Evolutionary conservation across 768 basidiomycete species (phyloP).

Genomic region (Favolaschia claudopus): DNA sequence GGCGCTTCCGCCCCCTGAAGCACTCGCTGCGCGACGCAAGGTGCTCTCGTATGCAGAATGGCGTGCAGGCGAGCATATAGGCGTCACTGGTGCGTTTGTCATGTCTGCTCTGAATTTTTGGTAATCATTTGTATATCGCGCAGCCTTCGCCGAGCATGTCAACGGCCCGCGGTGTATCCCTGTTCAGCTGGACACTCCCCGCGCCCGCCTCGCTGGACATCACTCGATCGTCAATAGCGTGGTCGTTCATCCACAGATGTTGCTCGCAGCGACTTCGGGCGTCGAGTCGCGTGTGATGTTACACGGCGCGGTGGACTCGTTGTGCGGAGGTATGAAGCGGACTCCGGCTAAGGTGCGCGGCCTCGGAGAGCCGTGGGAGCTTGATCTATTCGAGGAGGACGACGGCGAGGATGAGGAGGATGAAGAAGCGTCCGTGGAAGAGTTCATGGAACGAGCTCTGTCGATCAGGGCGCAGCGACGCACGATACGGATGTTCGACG

Average conservation of each 20-base stretch:
- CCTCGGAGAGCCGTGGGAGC: conserved; percentile 10
- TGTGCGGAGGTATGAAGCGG: conserved; percentile 9
- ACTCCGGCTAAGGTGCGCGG: conserved; percentile 4
- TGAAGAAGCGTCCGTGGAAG: background rate
- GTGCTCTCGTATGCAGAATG: conserved; percentile 57
- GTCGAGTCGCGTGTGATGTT: conserved; percentile 75
- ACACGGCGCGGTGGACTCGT: conserved; percentile 58
- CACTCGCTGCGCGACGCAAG: conserved; percentile 53
- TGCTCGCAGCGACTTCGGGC: conserved; percentile 73
- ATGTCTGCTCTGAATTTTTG: conserved; percentile 20
- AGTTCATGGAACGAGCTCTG: too few species aligned
- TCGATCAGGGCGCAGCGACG: background rate
- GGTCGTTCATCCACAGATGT: conserved; percentile 74
- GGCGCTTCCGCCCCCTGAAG: conserved; percentile 65
- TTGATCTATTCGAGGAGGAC: conserved; percentile 5
- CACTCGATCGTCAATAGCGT: conserved; percentile 80
- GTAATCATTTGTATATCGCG: background rate
- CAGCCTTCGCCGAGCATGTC: conserved; percentile 56
- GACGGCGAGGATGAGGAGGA: background rate
- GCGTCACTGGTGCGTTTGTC: conserved; percentile 46
- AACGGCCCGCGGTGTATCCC: conserved; percentile 61
- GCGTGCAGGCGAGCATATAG: conserved; percentile 41
- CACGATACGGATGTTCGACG: conserved; percentile 17
- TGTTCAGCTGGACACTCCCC: conserved; percentile 66
- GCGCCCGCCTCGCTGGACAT: conserved; percentile 71